Evolutionary conservation across 257 asterid genomes (phyloP).

Genomic region (Echites panduratus): DNA sequence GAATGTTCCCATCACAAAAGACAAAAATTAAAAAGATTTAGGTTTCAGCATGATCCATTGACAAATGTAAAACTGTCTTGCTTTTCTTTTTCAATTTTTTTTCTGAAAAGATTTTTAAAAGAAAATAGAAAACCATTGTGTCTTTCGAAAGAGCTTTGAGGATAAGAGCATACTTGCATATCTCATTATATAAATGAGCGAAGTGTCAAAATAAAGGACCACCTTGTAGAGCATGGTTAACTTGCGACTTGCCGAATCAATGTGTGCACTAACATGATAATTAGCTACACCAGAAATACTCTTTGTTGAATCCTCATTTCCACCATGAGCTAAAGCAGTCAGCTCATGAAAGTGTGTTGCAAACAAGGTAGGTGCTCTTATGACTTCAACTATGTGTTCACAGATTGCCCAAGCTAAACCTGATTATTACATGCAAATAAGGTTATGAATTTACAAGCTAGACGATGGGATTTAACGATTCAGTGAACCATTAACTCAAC

Average conservation of each 20-base stretch:
- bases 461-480: not conserved
- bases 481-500: not conserved
- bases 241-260: conserved; percentile 79
- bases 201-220: conserved; percentile 14
- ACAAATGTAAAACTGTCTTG: not conserved
- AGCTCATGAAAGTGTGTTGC: conserved; percentile 99
- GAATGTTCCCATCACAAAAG: not conserved
- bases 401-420: conserved; percentile 99
- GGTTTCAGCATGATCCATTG: not conserved
- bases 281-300: conserved; percentile 66
- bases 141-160: not conserved
- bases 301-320: conserved; percentile 33
- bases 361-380: conserved; percentile 85
- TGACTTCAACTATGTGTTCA: conserved; percentile 80
- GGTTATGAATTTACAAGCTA: not conserved
- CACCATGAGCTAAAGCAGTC: conserved; percentile 73
- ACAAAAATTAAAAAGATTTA: not conserved
- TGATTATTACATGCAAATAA: conserved; percentile 21
- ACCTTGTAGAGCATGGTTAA: conserved; percentile 98
- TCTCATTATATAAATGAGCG: not conserved
- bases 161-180: not conserved
- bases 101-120: not conserved
- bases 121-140: not conserved
- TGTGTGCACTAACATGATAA: conserved; percentile 95
- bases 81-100: not conserved